Percentiles rank a stretch among this genome's conserved stretches.
These are phyloP conservation scores for Spinellus fusiger DNA, from an alignment of 192 early-diverging fungal genomes.

Conservation along the genomic window DNA sequence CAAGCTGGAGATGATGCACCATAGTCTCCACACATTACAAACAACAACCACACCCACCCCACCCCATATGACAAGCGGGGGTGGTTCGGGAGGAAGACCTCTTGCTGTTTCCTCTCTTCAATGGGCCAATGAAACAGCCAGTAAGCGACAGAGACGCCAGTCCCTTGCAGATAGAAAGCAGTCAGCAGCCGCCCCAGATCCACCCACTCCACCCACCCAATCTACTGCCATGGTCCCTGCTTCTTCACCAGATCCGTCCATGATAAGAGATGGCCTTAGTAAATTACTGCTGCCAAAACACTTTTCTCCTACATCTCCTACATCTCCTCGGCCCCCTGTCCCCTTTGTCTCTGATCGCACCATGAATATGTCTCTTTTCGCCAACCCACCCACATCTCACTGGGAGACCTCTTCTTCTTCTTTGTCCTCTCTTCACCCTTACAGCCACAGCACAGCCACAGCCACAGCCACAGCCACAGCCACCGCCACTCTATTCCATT, in stretches of 20 bases:
- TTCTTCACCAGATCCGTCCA: neutral
- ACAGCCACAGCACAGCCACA: neutral
- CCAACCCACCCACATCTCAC: too few relatives aligned
- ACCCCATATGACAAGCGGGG: neutral
- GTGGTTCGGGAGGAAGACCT: constrained; percentile 3
- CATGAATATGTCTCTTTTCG: too few relatives aligned
- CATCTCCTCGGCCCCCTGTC: too few relatives aligned
- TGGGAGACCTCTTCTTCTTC: too few relatives aligned
- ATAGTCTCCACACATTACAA: neutral
- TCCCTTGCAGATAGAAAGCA: constrained; percentile 2
- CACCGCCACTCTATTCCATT: neutral
- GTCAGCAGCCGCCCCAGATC: neutral
- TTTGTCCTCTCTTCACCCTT: too few relatives aligned
- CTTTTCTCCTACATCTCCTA: too few relatives aligned
- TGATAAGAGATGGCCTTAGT: neutral
- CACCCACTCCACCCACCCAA: neutral
- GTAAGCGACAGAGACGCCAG: constrained; percentile 13
- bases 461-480: neutral
- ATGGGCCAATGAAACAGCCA: neutral
- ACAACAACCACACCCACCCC: neutral
- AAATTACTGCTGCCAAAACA: neutral
- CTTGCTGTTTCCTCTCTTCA: neutral
- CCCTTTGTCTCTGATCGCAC: too few relatives aligned
- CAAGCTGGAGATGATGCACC: neutral
- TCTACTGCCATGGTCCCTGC: too few relatives aligned